Base-by-base conservation (phyloP, 2,329 filamentous ascomycete genomes). In the Ophiosphaerella herpotricha region DNA sequence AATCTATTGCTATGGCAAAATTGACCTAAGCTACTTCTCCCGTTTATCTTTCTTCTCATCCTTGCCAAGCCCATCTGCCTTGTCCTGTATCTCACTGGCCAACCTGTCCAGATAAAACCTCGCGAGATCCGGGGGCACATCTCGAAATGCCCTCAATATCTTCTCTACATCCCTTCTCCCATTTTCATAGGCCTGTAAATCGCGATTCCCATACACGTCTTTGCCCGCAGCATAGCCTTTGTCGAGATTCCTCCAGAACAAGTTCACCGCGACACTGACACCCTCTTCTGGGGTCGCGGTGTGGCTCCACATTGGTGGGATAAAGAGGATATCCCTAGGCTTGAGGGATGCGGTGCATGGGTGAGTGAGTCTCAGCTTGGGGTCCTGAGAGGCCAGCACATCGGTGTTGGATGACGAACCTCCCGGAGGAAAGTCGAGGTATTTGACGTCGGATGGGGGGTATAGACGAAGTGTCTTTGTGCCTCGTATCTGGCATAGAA, bases 201-300 rank as follows among this genome's bases (percentile, higher is more conserved):
- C 92, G 34, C 90, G 81, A 67, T 96, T 96, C 1, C 90, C 91
- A 67, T 96, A 96, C 0, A 96, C 87, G 68, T 96, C 91, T 57
- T 86, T 82, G 1, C 91, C 91, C 1, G 81, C 71, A 1, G 90
- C 85, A 68, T 94, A 94, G 3, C 82, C 85, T 3, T 70, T 76
- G 3, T 85, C 76, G 8, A 94, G 77, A 54, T 86, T 87, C 37
- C 85, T 84, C 75, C 95, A 96, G 77, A 96, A 96, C 24, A 93
- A 82, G 68, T 96, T 96, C n/a, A 96, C 86, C 1, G 90, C 90
- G 7, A 96, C 79, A 60, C 89, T 91, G 52, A 84, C 70, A 4
- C 69, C 70, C 21, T 72, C 64, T 2, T 72, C 68, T 39, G 81
- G 78, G 1, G 87, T 85, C 0, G 81, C 79, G 0, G 90, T 87